Evolutionary conservation across 805 yeast species (phyloP), one percentile per base, ranked within the genome.

Genomic region (Saccharomycopsis oosterbeekiorum): DNA sequence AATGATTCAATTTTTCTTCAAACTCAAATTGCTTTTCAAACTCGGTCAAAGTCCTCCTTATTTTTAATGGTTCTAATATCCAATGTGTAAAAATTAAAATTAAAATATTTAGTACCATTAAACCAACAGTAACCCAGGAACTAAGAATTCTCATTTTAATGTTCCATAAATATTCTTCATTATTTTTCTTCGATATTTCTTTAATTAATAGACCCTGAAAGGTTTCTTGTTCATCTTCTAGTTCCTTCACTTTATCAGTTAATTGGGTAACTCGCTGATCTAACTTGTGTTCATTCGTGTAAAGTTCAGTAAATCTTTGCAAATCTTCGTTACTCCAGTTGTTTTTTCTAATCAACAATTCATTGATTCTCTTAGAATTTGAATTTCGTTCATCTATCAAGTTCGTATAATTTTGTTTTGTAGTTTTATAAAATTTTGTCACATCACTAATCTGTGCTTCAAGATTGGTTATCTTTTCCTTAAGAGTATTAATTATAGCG

Each of bases 131-230:
- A 1, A 98, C 99, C 96, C 97, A 94, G 0, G 98, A 92, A 5
- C 97, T 89, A 4, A 96, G 90, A 66, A 92, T 81, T 64, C 99
- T 78, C 63, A 94, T 94, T 72, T 92, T 92, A 73, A 94, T 99
- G 1, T 97, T 89, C 98, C 99, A 94, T 8, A 94, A 84, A 72
- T 94, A 98, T 69, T 94, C 99, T 71, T 94, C 98, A 65, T 93
- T 97, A 68, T 94, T 94, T 67, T 98, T 77, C 1, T 91, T 84
- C 68, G 93, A 76, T 17, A 94, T 94, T 62, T 89, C 85, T 61
- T 84, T 84, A 17, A 90, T 85, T 56, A 91, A 74, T 61, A 79
- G 81, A 60, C 83, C 79, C 66, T 88, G 93, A 19, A 85, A 72
- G 10, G 84, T 84, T 60, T 91, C 97, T 51, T 86, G 88, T 56